These are phyloP conservation scores for Endogone sp. DNA, from an alignment of 192 early-diverging fungal genomes.

Conservation along the genomic window DNA sequence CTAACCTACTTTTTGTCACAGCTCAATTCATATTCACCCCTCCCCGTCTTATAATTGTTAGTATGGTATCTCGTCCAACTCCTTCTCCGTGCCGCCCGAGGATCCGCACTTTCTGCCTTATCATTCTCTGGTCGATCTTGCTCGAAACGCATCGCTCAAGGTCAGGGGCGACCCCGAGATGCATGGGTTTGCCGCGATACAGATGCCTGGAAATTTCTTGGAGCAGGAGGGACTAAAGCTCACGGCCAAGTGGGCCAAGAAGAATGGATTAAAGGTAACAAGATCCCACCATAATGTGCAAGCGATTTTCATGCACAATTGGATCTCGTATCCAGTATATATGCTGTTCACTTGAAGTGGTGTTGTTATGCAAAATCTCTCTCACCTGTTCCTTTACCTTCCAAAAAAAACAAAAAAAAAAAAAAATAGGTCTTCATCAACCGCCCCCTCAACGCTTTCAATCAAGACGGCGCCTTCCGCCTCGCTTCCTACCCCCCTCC, in stretches of 20 bases:
- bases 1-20: too few species aligned
- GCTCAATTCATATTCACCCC: background rate
- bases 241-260: conserved; percentile 37
- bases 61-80: conserved; percentile 37
- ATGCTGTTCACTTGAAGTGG: background rate
- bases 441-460: conserved; percentile 35
- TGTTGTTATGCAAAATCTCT: background rate
- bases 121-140: conserved; percentile 27
- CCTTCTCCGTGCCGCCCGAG: conserved; percentile 27
- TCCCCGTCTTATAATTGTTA: too few species aligned
- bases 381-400: background rate
- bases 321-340: background rate
- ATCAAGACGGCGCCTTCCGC: conserved; percentile 16
- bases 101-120: conserved; percentile 35
- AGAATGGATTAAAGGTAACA: conserved; percentile 19
- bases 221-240: conserved; percentile 28
- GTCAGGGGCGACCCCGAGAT: conserved; percentile 16
- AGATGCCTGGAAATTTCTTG: conserved; percentile 34
- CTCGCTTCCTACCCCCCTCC: conserved; percentile 32
- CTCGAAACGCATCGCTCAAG: conserved; percentile 16
- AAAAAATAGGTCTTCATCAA: conserved; percentile 26
- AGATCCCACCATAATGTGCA: background rate
- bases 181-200: conserved; percentile 27
- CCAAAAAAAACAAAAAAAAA: background rate
- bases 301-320: background rate